Evolutionary conservation across 441 rosid genomes (phyloP).

Genomic region (Macaranga tanarius): DNA sequence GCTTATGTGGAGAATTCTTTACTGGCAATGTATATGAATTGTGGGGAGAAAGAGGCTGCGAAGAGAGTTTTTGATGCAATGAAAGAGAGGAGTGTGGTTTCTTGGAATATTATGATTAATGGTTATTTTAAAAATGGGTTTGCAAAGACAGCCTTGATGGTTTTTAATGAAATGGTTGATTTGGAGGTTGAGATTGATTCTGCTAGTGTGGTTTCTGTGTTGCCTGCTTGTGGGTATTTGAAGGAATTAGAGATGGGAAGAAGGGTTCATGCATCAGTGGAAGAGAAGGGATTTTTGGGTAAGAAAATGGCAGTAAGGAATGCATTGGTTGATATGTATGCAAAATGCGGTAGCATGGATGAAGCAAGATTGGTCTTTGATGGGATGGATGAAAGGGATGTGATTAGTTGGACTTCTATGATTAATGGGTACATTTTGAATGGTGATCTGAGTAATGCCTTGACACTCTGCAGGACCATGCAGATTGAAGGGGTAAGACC

Average conservation of each 20-base stretch:
- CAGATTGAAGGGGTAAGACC: slow-evolving; percentile 52
- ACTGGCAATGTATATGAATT: slow-evolving; percentile 68
- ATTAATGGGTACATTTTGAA: slow-evolving; percentile 70
- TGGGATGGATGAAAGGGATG: slow-evolving; percentile 50
- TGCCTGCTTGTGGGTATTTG: slow-evolving; percentile 71
- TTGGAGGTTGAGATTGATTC: slow-evolving; percentile 54
- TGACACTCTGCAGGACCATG: slow-evolving; percentile 57
- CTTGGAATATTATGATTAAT: slow-evolving; percentile 75
- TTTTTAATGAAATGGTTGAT: slow-evolving; percentile 48
- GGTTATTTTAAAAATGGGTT: slow-evolving; percentile 66
- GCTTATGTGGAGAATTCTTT: slow-evolving; percentile 61
- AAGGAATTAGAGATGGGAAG: slow-evolving; percentile 61
- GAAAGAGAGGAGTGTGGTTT: slow-evolving; percentile 55
- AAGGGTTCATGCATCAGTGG: slow-evolving; percentile 51
- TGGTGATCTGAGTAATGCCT: slow-evolving; percentile 47
- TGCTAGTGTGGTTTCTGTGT: slow-evolving; percentile 58
- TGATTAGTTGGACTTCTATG: slow-evolving; percentile 85
- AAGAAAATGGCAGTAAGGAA: slow-evolving; percentile 52
- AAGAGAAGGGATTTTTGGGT: slow-evolving; percentile 42
- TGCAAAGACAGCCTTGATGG: slow-evolving; percentile 43
- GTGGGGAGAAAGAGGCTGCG: slow-evolving; percentile 48
- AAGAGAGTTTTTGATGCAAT: slow-evolving; percentile 53
- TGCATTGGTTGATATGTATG: slow-evolving; percentile 76
- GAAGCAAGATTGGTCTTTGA: slow-evolving; percentile 66
- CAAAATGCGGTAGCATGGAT: slow-evolving; percentile 49